These are phyloP conservation scores for Medicago truncatula DNA, from an alignment of 306 rosid species.

Conservation along the genomic window MtrunA17r5.0-ANR NC_053044.1:15789001-15789500, in stretches of 20 bases:
- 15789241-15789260: conserved; percentile 87
- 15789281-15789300: conserved; percentile 87
- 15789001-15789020: neutral
- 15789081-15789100: conserved; percentile 18
- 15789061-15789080: neutral
- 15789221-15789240: conserved; percentile 9
- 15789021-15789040: neutral
- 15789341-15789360: conserved; percentile 4
- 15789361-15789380: neutral
- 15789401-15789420: conserved; percentile 94
- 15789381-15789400: conserved; percentile 11
- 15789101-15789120: conserved; percentile 22
- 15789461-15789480: conserved; percentile 88
- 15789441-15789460: conserved; percentile 72
- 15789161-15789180: conserved; percentile 46
- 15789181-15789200: conserved; percentile 43
- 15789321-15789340: neutral
- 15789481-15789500: conserved; percentile 99
- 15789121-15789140: conserved; percentile 9
- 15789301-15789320: conserved; percentile 58
- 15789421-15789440: conserved; percentile 78
- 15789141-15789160: conserved; percentile 19
- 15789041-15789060: neutral
- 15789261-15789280: conserved; percentile 85
- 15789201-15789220: conserved; percentile 24